Conservation (phyloP, 2,329 filamentous ascomycete genomes). For the Aspergillus neoniger region DNA sequence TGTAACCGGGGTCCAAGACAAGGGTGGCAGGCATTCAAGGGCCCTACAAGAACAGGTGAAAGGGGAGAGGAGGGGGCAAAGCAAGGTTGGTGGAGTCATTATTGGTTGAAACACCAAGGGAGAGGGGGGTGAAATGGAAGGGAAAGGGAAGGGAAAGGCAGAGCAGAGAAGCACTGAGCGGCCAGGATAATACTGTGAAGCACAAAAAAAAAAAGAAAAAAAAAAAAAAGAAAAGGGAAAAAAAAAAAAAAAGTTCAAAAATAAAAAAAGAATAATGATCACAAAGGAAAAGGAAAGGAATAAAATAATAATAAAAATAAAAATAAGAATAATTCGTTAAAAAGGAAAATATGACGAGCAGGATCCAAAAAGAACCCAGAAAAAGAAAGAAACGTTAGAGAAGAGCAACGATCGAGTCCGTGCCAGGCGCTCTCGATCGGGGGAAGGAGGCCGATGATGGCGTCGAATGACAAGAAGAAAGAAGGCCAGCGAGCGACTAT, state of each 20-base stretch:
- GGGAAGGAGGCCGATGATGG: background rate
- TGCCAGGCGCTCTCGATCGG: constrained; percentile 22
- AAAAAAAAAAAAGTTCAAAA: background rate
- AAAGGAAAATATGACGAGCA: background rate
- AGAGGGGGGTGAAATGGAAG: background rate
- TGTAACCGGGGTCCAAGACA: constrained; percentile 18
- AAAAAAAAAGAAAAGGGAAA: too few species aligned
- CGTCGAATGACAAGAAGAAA: too few species aligned
- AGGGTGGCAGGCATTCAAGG: constrained; percentile 15
- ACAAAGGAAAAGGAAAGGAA: background rate
- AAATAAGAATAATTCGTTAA: background rate
- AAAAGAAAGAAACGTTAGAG: constrained; percentile 15
- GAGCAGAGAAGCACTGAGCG: background rate
- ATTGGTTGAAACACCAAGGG: constrained; percentile 11
- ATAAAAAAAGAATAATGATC: constrained; percentile 1
- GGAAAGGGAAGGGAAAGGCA: background rate
- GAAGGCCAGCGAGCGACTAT: constrained; percentile 6
- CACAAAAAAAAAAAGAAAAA: background rate
- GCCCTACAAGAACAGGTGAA: constrained; percentile 6
- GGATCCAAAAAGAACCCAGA: background rate
- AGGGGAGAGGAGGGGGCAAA: constrained; percentile 9
- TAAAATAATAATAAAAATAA: too few species aligned
- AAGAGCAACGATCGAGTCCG: constrained; percentile 19
- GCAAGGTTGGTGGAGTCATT: constrained; percentile 22
- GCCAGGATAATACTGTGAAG: too few species aligned